Evolutionary conservation across 2,329 filamentous ascomycete species (phyloP), one percentile per base, ranked within the genome.

Genomic region (Periconia sp.): DNA sequence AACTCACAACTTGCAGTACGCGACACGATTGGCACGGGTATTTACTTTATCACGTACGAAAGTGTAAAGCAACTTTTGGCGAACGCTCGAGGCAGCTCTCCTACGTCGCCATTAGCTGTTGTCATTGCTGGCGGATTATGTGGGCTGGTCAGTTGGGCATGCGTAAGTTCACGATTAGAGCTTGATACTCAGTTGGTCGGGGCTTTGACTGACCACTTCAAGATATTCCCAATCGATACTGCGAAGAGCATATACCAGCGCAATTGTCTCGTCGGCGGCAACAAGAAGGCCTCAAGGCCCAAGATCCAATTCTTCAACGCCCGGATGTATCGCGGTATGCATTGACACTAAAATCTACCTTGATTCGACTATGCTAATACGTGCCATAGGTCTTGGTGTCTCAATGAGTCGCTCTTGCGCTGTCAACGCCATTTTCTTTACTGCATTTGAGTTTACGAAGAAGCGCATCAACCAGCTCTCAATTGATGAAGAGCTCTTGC

Each of bases 31-130:
- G 89, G 89, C 40, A 95, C 89, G 1, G 82, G 84, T 21, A 89
- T 92, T 44, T 95, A 95, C 69, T 95, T 95, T 64, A 89, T 88
- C 73, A 92, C 89, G 21, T 95, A 95, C 67, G 89, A 95, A 70
- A 91, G 87, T 66, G 83, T 84, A 57, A 95, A 95, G 65, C 89
- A 94, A 67, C 73, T 92, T 17, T 80, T 91, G 51, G 88, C 86
- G 15, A 89, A 88, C 12, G 83, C 88, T 52, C 83, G 87, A 34
- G 86, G 87, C 51, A 80, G 80, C 48, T 84, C 85, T 6, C 84
- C 88, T n/a, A 89, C 87, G 35, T 88, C 87, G 60, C 88, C 88
- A n/a, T 68, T 89, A 40, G 86, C 89, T 12, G 88, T 94, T 22
- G 81, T 92, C 11, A 77, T 86, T 34, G 88, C 89, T 15, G 90